Percentiles rank a stretch among this genome's conserved stretches.
phyloP scores from a whole-genome alignment of 768 basidiomycete species.

The Lactarius trivialis region DNA sequence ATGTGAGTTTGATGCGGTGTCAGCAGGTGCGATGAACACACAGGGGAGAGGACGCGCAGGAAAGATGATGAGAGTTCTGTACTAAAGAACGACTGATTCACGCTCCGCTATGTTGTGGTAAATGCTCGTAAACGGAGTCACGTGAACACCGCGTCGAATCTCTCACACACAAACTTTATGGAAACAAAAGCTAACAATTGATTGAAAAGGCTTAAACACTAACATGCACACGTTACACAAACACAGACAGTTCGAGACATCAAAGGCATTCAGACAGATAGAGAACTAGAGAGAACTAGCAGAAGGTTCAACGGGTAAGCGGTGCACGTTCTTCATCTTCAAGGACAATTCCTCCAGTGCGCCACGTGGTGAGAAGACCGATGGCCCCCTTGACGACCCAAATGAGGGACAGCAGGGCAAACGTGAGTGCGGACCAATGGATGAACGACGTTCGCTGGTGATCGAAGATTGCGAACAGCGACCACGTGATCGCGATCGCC shows the following conservation, averaged over 20 bases:
- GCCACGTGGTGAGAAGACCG: conserved; percentile 39
- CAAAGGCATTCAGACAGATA: not conserved
- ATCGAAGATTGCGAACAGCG: conserved; percentile 88
- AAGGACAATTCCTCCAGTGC: conserved; percentile 50
- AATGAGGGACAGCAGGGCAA: conserved; percentile 76
- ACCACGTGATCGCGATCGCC: conserved; percentile 85
- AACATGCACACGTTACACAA: not conserved
- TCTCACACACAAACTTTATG: not conserved
- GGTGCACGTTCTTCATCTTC: conserved; percentile 87
- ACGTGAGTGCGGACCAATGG: conserved; percentile 84
- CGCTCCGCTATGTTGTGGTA: conserved; percentile 10
- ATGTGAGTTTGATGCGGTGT: not conserved
- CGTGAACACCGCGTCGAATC: conserved; percentile 6
- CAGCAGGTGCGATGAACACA: not conserved
- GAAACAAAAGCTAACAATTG: not conserved
- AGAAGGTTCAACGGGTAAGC: conserved; percentile 42
- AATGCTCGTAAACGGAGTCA: conserved; percentile 16
- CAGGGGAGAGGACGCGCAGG: not conserved
- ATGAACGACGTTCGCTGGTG: conserved; percentile 71
- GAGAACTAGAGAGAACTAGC: not conserved
- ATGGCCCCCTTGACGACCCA: conserved; percentile 76
- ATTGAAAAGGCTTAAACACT: not conserved
- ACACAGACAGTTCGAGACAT: not conserved
- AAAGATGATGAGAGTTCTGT: conserved; percentile 8
- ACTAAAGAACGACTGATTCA: conserved; percentile 13